Base-by-base conservation (phyloP, 805 yeast species). In the Wickerhamomyces chambardii region DNA sequence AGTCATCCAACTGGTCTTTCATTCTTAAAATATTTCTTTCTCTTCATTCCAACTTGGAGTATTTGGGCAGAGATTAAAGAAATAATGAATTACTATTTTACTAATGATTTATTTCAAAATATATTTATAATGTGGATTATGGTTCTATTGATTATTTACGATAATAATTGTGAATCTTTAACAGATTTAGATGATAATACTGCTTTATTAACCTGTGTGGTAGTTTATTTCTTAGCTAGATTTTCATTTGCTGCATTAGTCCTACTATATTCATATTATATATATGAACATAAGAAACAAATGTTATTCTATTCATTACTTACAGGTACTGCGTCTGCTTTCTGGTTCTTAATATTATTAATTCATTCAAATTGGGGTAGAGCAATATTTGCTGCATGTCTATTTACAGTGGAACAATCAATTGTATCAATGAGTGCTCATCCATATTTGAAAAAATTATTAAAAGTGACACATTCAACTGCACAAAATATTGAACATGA, bases 401-500 rank as follows among this genome's bases (percentile, higher is more conserved):
- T 63, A 31, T 38, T 72, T 19, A 34, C 52, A 12, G 31, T 71
- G 11, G 84, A 78, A 42, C 63, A 64, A 10, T 4, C 48, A 1
- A 40, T 46, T 14, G 71, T 58, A 43, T 30, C 48, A n/a, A 6
- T 62, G 2, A 46, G 63, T 24, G 70, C 62, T 42, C 76, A 68
- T 41, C 81, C 82, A 4, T 42, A 50, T 48, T 54, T 62, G 37
- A 73, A 73, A 45, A 60, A 48, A 25, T n/a, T 51, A 15, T 36
- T 75, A 40, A 53, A 60, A 10, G 48, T 70, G 35, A 62, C 59
- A 12, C 66, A 63, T 36, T 66, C 79, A 10, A 74, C 84, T 0
- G 84, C 84, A 2, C 49, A 76, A 40, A 75, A 75, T 47, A 73
- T 78, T 37, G 83, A 76, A 43, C 84, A 78, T 47, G 82, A 76